Conservation (phyloP, 805 yeast species). For the Myxozyma udenii region DNA sequence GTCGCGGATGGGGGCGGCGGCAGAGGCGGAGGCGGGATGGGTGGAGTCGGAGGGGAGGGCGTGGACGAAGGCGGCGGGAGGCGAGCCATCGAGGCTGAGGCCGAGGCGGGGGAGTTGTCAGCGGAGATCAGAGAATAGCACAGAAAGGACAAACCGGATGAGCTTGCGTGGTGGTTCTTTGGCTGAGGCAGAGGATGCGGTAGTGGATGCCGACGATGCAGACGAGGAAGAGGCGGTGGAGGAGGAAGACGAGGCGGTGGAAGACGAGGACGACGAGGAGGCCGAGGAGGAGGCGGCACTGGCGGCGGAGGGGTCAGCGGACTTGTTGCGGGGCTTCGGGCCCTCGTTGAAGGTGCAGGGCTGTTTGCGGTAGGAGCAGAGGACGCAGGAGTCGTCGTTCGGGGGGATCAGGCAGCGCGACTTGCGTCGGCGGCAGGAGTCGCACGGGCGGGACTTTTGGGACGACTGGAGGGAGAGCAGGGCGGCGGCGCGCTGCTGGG, state of each 20-base stretch:
- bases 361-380: slow-evolving; percentile 78
- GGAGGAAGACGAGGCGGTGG: not conserved
- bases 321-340: slow-evolving; percentile 45
- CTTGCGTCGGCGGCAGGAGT: slow-evolving; percentile 76
- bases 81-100: not conserved
- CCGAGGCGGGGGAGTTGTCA: too few relatives aligned
- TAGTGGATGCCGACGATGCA: not conserved
- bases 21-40: slow-evolving; percentile 1
- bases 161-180: too few relatives aligned
- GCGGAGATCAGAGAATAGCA: too few relatives aligned
- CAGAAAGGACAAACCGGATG: too few relatives aligned
- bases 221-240: not conserved
- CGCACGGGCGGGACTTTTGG: slow-evolving; percentile 58
- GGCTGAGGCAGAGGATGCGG: not conserved
- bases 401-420: slow-evolving; percentile 73
- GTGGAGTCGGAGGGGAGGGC: not conserved
- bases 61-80: not conserved
- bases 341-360: slow-evolving; percentile 74
- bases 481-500: slow-evolving; percentile 9
- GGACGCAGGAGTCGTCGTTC: slow-evolving; percentile 47
- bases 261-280: not conserved
- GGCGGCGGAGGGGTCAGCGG: slow-evolving; percentile 7
- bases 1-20: slow-evolving; percentile 17
- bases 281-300: not conserved
- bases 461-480: slow-evolving; percentile 19